phyloP scores from a whole-genome alignment of 352 stramenopile species.

The Phytopythium mirpurense region DNA sequence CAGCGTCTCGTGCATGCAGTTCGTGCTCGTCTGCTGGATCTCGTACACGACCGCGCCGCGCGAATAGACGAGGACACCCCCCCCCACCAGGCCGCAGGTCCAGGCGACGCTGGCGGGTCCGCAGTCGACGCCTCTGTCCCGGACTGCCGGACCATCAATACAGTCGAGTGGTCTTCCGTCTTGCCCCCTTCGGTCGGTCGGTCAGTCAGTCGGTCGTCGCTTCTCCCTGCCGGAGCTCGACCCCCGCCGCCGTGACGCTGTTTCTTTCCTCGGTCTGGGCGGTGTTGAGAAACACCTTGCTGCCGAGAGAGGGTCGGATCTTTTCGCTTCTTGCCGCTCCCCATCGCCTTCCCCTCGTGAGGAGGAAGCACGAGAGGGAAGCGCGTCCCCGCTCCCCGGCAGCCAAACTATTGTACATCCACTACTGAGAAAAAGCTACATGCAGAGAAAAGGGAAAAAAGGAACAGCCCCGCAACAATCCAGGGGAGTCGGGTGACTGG shows the following conservation, averaged over 20 bases:
- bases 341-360: neutral
- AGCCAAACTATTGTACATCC: conserved; percentile 65
- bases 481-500: conserved; percentile 1
- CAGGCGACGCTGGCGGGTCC: too few relatives aligned
- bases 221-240: neutral
- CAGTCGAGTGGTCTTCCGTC: neutral
- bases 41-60: conserved; percentile 76
- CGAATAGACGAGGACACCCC: conserved; percentile 31
- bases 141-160: neutral
- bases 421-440: conserved; percentile 32
- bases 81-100: too few relatives aligned
- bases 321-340: conserved; percentile 10
- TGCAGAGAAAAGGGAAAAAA: conserved; percentile 2
- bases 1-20: conserved; percentile 77
- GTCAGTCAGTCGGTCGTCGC: too few relatives aligned
- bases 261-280: conserved; percentile 24
- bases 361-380: neutral
- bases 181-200: neutral
- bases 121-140: too few relatives aligned
- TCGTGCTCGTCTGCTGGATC: conserved; percentile 80
- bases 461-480: conserved; percentile 5
- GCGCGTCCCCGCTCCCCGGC: conserved; percentile 2
- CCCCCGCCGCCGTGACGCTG: neutral
- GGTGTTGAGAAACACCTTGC: conserved; percentile 89
- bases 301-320: conserved; percentile 10